Percentiles rank a stretch among this genome's conserved stretches.
Evolutionary conservation across 2,329 filamentous ascomycete genomes (phyloP).

Genomic region (Fusarium sp.): DNA sequence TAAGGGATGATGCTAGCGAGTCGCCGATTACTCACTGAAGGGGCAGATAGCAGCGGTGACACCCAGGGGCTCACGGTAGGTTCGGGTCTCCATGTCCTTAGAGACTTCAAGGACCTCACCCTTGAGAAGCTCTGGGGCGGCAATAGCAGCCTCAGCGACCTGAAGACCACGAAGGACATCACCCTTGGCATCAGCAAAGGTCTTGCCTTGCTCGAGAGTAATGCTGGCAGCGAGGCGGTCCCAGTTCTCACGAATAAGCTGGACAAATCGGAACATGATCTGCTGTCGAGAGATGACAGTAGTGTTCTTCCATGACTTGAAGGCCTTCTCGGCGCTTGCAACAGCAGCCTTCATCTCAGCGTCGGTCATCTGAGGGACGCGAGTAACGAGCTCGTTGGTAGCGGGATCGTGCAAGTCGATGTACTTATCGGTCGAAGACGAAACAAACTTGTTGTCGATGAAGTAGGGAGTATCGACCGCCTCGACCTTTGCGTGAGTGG

Average conservation of each 20-base stretch:
- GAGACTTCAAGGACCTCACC: slow-evolving; percentile 86
- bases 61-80: slow-evolving; percentile 83
- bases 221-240: slow-evolving; percentile 86
- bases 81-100: slow-evolving; percentile 90
- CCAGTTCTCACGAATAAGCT: slow-evolving; percentile 84
- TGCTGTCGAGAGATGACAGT: slow-evolving; percentile 80
- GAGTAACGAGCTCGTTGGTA: slow-evolving; percentile 85
- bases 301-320: slow-evolving; percentile 76
- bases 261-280: slow-evolving; percentile 88
- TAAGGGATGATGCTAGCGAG: neutral
- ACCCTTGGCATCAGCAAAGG: slow-evolving; percentile 82
- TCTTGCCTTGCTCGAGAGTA: slow-evolving; percentile 89
- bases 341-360: slow-evolving; percentile 80
- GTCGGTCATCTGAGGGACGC: slow-evolving; percentile 83
- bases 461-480: slow-evolving; percentile 82
- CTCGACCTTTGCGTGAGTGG: slow-evolving; percentile 75
- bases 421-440: slow-evolving; percentile 74
- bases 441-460: slow-evolving; percentile 80
- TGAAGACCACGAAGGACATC: slow-evolving; percentile 85
- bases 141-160: slow-evolving; percentile 85
- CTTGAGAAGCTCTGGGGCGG: slow-evolving; percentile 82
- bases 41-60: slow-evolving; percentile 87
- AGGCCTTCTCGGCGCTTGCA: slow-evolving; percentile 79
- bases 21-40: slow-evolving; percentile 70
- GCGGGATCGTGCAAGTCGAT: slow-evolving; percentile 86